Percentiles rank a stretch among this genome's conserved stretches.
These are phyloP conservation scores for Rubia peregrina DNA, from an alignment of 305 asterid genomes.

Conservation along the genomic window DNA sequence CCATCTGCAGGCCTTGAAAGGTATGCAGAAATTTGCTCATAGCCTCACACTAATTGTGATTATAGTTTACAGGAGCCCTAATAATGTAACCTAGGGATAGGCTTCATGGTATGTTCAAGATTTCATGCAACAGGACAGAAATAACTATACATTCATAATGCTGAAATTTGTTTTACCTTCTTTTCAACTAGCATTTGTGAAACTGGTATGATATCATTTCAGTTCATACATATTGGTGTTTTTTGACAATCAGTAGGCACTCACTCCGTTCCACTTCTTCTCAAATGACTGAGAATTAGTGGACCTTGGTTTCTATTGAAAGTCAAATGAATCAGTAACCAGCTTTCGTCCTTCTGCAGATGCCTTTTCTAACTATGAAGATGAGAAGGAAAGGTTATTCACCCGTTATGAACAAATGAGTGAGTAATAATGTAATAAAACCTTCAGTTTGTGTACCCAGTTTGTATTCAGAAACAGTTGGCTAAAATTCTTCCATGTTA, in stretches of 20 bases:
- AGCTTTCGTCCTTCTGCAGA: constrained; percentile 35
- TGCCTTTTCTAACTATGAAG: constrained; percentile 67
- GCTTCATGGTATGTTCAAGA: too few species aligned
- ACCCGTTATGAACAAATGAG: constrained; percentile 71
- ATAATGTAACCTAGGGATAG: too few species aligned
- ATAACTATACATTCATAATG: neutral
- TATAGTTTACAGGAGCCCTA: too few species aligned
- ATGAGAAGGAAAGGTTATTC: constrained; percentile 60
- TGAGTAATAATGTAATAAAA: constrained; percentile 42
- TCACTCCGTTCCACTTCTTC: neutral
- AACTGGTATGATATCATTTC: neutral
- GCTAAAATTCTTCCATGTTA: constrained; percentile 7
- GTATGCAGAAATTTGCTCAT: constrained; percentile 24
- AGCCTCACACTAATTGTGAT: too few species aligned
- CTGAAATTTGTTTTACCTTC: neutral
- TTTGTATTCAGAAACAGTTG: constrained; percentile 3
- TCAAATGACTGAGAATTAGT: too few species aligned
- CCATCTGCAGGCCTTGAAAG: constrained; percentile 73
- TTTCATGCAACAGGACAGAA: too few species aligned
- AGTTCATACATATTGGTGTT: neutral
- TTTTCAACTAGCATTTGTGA: neutral
- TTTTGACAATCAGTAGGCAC: neutral
- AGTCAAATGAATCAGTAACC: constrained; percentile 3
- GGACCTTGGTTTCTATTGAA: too few species aligned
- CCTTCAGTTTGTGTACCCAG: neutral